These are phyloP conservation scores for Neopestalotiopsis sp. DNA, from an alignment of 2,329 filamentous ascomycete species.

Conservation along the genomic window DNA sequence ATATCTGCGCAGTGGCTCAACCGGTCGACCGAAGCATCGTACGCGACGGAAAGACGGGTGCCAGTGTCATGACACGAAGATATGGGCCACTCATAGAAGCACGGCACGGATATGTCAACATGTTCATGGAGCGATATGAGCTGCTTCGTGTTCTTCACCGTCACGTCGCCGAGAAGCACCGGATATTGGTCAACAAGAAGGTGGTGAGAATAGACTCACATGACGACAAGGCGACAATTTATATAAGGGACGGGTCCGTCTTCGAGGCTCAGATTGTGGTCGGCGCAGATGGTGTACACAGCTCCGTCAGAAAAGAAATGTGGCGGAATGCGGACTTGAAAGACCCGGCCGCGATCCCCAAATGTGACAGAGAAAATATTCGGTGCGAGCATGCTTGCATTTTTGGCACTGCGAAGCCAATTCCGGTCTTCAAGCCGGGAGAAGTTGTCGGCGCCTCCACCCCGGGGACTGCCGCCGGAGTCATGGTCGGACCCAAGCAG, in stretches of 20 bases:
- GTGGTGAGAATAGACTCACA: background rate
- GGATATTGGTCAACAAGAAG: conserved; percentile 4
- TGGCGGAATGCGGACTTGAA: background rate
- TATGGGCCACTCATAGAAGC: background rate
- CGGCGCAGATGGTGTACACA: conserved; percentile 5
- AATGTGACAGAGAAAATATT: background rate
- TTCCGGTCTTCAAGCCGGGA: background rate
- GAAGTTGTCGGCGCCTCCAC: background rate
- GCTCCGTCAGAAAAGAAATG: background rate
- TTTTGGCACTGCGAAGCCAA: conserved; percentile 9
- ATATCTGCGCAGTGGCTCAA: background rate
- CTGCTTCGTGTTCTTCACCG: background rate
- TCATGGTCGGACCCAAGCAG: conserved; percentile 11
- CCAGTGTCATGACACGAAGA: background rate
- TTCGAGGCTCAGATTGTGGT: background rate
- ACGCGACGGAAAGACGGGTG: background rate
- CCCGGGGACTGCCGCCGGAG: background rate
- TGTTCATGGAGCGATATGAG: conserved; percentile 7
- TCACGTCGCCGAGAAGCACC: background rate
- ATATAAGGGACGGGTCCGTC: background rate
- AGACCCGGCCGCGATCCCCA: background rate
- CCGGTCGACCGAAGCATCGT: background rate
- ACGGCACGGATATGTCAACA: background rate
- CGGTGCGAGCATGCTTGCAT: conserved; percentile 14
- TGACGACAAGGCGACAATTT: background rate